Evolutionary conservation across 148 eudicot genomes (phyloP).

Genomic region (Amaranthus hypochondriacus): DNA sequence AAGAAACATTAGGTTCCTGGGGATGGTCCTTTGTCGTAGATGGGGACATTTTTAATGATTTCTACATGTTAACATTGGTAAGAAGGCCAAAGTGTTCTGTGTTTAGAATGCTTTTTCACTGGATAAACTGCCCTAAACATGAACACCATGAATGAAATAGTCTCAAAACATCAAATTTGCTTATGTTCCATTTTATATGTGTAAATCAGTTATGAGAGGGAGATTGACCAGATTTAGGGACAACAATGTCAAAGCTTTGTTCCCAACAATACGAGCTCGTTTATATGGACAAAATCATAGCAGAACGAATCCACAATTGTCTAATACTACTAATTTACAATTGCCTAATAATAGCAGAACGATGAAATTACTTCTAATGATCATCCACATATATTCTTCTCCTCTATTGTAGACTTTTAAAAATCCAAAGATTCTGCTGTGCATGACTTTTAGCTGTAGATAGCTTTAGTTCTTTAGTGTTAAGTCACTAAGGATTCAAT

Average conservation of each 20-base stretch:
- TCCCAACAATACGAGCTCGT: too few relatives aligned
- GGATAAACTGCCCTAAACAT: neutral
- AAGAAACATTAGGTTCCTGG: neutral
- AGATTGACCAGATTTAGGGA: neutral
- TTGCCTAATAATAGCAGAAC: too few relatives aligned
- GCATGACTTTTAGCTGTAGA: neutral
- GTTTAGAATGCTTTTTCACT: neutral
- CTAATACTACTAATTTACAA: too few relatives aligned
- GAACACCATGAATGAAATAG: too few relatives aligned
- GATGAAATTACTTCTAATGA: too few relatives aligned
- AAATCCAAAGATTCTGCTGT: neutral
- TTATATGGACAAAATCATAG: too few relatives aligned
- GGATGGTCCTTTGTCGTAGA: neutral
- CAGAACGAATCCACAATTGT: too few relatives aligned
- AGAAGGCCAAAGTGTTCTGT: neutral
- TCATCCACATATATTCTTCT: too few relatives aligned
- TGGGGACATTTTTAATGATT: neutral
- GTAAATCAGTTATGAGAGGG: too few relatives aligned
- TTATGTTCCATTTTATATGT: neutral
- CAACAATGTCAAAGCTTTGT: too few relatives aligned
- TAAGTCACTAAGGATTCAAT: too few relatives aligned
- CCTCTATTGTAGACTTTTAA: neutral
- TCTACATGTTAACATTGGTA: neutral
- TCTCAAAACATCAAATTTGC: neutral
- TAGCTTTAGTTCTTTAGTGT: neutral